Conservation (phyloP, 2,329 filamentous ascomycete species). For the Aspergillus terreus region DNA sequence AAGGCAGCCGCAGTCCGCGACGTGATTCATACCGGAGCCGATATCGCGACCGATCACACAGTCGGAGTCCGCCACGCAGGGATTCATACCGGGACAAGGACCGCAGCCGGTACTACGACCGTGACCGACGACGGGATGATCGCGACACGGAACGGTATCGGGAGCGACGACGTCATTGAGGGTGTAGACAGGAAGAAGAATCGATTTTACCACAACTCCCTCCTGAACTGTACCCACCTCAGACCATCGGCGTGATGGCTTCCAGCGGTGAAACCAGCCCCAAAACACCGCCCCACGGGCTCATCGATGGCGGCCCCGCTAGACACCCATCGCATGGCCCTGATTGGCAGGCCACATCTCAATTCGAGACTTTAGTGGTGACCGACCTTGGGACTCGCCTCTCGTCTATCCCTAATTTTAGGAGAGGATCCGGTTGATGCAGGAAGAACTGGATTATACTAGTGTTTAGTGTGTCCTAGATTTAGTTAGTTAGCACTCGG, state of each 20-base stretch:
- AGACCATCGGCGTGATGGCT: background rate
- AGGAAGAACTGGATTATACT: background rate
- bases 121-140: slow-evolving; percentile 24
- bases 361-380: background rate
- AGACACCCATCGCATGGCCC: background rate
- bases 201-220: background rate
- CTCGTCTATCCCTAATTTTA: slow-evolving; percentile 1
- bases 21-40: slow-evolving; percentile 26
- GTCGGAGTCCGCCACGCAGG: slow-evolving; percentile 24
- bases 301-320: slow-evolving; percentile 10
- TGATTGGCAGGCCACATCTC: slow-evolving; percentile 4
- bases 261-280: slow-evolving; percentile 15
- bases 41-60: slow-evolving; percentile 37
- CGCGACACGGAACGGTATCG: slow-evolving; percentile 28
- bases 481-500: background rate
- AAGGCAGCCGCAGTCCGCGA: slow-evolving; percentile 26
- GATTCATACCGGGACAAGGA: slow-evolving; percentile 34
- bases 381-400: background rate
- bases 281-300: slow-evolving; percentile 9
- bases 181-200: background rate
- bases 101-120: slow-evolving; percentile 33
- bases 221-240: background rate
- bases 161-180: slow-evolving; percentile 21
- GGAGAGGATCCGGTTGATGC: background rate
- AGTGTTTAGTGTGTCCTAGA: background rate